A percentile compares a stretch with the other conserved stretches of the same genome.
phyloP scores from a whole-genome alignment of 495 filamentous ascomycete species.

The Tricharina praecox region DNA sequence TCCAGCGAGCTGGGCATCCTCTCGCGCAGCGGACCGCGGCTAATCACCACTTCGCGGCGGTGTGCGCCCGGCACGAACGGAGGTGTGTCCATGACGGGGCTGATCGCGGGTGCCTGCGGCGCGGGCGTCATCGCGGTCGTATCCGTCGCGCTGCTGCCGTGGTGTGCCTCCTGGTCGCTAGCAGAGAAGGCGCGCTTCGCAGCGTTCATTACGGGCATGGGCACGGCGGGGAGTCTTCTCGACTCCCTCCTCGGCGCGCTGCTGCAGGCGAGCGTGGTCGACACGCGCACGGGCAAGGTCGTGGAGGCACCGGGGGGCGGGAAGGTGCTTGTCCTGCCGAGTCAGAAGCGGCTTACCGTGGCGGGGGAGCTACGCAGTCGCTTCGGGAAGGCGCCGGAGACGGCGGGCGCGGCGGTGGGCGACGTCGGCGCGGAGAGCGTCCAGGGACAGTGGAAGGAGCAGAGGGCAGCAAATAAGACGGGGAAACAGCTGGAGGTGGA shows the following conservation, averaged over 20 bases:
- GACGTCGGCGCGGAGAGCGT: constrained; percentile 7
- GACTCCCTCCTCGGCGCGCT: constrained; percentile 77
- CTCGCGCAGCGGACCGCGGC: constrained; percentile 51
- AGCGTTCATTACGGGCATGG: constrained; percentile 30
- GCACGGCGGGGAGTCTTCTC: constrained; percentile 47
- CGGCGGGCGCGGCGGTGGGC: constrained; percentile 8
- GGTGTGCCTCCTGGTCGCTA: constrained; percentile 12
- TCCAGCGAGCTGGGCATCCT: constrained; percentile 91
- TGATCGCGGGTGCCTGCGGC: constrained; percentile 57
- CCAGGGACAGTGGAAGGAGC: no score
- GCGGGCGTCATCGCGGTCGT: constrained; percentile 53
- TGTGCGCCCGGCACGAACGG: constrained; percentile 90
- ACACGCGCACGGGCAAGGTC: constrained; percentile 65
- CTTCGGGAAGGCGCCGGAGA: constrained; percentile 25
- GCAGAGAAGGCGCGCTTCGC: constrained; percentile 31
- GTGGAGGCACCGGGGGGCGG: constrained; percentile 73
- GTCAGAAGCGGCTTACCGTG: constrained; percentile 27
- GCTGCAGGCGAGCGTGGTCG: constrained; percentile 73
- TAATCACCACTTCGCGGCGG: constrained; percentile 62
- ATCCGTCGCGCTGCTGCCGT: constrained; percentile 39
- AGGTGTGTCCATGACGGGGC: constrained; percentile 58
- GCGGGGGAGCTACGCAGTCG: not conserved
- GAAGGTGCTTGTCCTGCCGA: constrained; percentile 43
- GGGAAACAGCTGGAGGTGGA: constrained; percentile 25
- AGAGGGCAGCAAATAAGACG: no score